Evolutionary conservation across 306 rosid genomes (phyloP).

Genomic region (Casuarina cunninghamiana): DNA sequence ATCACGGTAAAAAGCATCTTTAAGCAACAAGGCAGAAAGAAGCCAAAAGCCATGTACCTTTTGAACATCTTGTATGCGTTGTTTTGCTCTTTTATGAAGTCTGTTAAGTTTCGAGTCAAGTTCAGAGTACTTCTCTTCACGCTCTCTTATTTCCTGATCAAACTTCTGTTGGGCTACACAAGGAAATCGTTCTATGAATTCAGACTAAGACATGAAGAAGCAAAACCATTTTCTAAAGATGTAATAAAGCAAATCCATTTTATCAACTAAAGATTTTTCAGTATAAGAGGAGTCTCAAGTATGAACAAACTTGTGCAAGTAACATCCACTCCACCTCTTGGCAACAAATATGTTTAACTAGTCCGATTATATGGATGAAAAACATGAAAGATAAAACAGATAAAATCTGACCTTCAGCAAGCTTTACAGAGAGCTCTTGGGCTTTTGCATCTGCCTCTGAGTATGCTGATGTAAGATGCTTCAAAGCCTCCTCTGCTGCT

Average conservation of each 20-base stretch:
- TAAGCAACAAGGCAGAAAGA: slow-evolving; percentile 15
- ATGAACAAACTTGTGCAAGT: background rate
- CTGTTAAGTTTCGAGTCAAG: slow-evolving; percentile 84
- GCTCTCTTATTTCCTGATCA: slow-evolving; percentile 83
- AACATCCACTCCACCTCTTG: background rate
- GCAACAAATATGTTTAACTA: background rate
- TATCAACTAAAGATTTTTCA: background rate
- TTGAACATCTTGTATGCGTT: slow-evolving; percentile 95
- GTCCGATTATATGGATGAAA: background rate
- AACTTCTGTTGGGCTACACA: slow-evolving; percentile 69
- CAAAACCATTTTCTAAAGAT: slow-evolving; percentile 10
- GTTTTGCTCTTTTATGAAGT: slow-evolving; percentile 98
- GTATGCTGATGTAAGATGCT: slow-evolving; percentile 69
- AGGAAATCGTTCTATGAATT: slow-evolving; percentile 30
- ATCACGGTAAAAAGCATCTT: slow-evolving; percentile 19
- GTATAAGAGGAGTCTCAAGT: background rate
- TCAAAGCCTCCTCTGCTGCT: slow-evolving; percentile 86
- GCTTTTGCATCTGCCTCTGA: slow-evolving; percentile 81
- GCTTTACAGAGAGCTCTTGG: slow-evolving; percentile 76
- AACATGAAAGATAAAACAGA: background rate
- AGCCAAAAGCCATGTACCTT: slow-evolving; percentile 50
- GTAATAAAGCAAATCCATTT: background rate
- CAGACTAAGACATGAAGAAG: slow-evolving; percentile 28
- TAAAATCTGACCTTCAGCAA: slow-evolving; percentile 68
- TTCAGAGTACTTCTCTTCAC: slow-evolving; percentile 90